phyloP scores from a whole-genome alignment of 225 moss, liverwort and hornwort species.

The Lunularia cruciata region DNA sequence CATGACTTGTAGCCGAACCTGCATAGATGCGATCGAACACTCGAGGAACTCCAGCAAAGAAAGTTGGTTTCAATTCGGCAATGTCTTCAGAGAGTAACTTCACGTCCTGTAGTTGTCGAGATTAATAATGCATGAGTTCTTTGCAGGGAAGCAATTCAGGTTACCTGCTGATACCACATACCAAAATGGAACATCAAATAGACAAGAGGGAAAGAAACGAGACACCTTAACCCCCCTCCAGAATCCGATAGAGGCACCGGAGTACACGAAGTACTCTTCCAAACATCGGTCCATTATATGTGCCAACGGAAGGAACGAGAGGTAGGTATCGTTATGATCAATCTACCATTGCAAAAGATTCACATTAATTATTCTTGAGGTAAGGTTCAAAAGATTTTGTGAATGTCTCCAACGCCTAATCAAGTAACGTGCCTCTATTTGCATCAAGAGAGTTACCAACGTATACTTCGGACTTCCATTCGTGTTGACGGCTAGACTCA shows the following conservation, averaged over 20 bases:
- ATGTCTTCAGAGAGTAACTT: slow-evolving; percentile 81
- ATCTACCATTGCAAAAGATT: slow-evolving; percentile 49
- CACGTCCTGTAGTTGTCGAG: slow-evolving; percentile 56
- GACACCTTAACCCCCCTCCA: slow-evolving; percentile 73
- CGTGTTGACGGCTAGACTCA: no score
- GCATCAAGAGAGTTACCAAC: no score
- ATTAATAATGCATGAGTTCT: neutral
- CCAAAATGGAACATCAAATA: neutral
- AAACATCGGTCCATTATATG: slow-evolving; percentile 87
- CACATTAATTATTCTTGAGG: no score
- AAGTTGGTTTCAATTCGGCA: slow-evolving; percentile 66
- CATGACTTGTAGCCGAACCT: slow-evolving; percentile 46
- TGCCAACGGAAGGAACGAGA: slow-evolving; percentile 87
- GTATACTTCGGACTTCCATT: no score
- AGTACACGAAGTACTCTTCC: slow-evolving; percentile 77
- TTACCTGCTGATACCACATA: neutral
- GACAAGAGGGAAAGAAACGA: no score
- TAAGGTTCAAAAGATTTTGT: no score
- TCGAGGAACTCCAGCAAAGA: slow-evolving; percentile 85
- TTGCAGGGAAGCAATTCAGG: no score
- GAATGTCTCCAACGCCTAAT: no score
- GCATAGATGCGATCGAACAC: slow-evolving; percentile 82
- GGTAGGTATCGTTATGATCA: slow-evolving; percentile 51
- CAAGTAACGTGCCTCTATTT: no score
- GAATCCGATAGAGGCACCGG: slow-evolving; percentile 84